Percentiles rank a stretch among this genome's conserved stretches.
These are phyloP conservation scores for Teratosphaeriaceae sp. DNA, from an alignment of 2,329 filamentous ascomycete genomes.

Conservation along the genomic window DNA sequence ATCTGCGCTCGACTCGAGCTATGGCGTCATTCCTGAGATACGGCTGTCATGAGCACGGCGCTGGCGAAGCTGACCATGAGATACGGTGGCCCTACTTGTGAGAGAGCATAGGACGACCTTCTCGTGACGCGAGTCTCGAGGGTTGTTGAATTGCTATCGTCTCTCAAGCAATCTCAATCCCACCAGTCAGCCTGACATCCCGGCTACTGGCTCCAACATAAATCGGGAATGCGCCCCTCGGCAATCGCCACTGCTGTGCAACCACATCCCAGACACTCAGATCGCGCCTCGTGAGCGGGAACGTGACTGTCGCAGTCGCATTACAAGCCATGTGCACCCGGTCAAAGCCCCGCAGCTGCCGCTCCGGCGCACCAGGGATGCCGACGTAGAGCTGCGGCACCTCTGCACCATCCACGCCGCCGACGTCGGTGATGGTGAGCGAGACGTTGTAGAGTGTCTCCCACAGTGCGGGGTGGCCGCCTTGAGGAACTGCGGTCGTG, in stretches of 20 bases:
- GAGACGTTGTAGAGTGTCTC: slow-evolving; percentile 60
- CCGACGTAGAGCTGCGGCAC: slow-evolving; percentile 70
- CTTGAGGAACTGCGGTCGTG: slow-evolving; percentile 18
- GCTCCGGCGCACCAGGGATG: slow-evolving; percentile 25
- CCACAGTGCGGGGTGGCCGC: slow-evolving; percentile 58
- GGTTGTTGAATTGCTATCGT: too few species aligned
- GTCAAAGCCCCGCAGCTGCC: slow-evolving; percentile 27
- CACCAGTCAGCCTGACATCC: slow-evolving; percentile 22
- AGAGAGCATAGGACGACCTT: too few species aligned
- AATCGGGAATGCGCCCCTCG: slow-evolving; percentile 23
- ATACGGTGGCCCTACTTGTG: not conserved
- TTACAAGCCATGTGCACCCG: slow-evolving; percentile 23
- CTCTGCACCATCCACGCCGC: slow-evolving; percentile 58
- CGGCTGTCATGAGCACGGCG: not conserved
- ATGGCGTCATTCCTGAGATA: too few species aligned
- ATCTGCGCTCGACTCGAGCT: too few species aligned
- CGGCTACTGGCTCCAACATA: slow-evolving; percentile 32
- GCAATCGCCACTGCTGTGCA: slow-evolving; percentile 10
- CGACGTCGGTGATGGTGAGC: slow-evolving; percentile 65
- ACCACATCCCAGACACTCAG: slow-evolving; percentile 44
- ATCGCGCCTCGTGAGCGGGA: slow-evolving; percentile 37
- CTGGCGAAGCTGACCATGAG: not conserved
- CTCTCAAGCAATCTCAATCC: too few species aligned
- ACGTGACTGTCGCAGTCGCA: slow-evolving; percentile 24
- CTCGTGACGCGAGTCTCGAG: too few species aligned